A percentile compares a stretch with the other conserved stretches of the same genome.
Conservation (phyloP, 2,329 filamentous ascomycete species). For the Calonectria honghensis region DNA sequence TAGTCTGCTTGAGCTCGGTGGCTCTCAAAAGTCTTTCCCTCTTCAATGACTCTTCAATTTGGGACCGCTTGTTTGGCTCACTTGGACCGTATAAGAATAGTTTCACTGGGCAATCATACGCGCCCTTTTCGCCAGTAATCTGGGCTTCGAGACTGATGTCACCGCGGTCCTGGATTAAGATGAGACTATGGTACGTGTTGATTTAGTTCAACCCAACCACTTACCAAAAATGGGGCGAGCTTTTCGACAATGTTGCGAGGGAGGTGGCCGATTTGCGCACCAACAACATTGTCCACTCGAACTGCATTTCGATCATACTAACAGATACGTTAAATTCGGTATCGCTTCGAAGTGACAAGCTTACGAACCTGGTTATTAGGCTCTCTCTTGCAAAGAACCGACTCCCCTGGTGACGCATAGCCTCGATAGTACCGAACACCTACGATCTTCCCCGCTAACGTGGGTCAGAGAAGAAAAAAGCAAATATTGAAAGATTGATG, state of each 20-base stretch:
- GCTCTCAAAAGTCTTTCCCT: conserved; percentile 77
- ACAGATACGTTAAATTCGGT: conserved; percentile 18
- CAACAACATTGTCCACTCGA: conserved; percentile 84
- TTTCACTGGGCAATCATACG: conserved; percentile 83
- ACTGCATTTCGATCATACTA: conserved; percentile 85
- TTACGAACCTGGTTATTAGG: conserved; percentile 74
- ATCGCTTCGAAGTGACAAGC: background rate
- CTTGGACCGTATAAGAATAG: conserved; percentile 82
- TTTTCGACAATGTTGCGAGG: conserved; percentile 80
- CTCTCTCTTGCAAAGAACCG: conserved; percentile 78
- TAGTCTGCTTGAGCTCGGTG: conserved; percentile 73
- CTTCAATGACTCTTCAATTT: conserved; percentile 78
- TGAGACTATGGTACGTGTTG: conserved; percentile 37
- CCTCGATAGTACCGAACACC: conserved; percentile 78
- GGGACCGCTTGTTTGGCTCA: conserved; percentile 69
- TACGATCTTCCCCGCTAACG: conserved; percentile 68
- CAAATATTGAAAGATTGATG: background rate
- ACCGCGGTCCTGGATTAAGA: conserved; percentile 69
- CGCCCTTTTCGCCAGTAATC: conserved; percentile 79
- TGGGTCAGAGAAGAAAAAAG: conserved; percentile 38
- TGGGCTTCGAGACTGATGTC: conserved; percentile 80
- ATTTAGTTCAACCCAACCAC: conserved; percentile 40
- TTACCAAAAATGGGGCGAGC: conserved; percentile 82
- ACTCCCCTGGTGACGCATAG: conserved; percentile 77
- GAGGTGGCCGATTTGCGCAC: conserved; percentile 86